Conservation (phyloP, 2,329 filamentous ascomycete species). For the Malbranchea cinnamomea region DNA sequence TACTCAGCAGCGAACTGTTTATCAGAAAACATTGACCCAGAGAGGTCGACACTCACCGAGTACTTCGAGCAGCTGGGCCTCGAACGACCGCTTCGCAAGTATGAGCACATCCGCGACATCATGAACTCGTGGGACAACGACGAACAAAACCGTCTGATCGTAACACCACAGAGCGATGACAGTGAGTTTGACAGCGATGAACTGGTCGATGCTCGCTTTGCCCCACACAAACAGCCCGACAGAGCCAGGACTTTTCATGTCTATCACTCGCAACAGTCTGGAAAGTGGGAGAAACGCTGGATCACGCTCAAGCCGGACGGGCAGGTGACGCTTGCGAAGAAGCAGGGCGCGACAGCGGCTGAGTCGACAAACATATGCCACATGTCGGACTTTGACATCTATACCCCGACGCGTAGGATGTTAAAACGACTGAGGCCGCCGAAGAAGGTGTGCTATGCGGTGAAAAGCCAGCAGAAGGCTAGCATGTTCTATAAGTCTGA, state of each 20-base stretch:
- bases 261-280: conserved; percentile 65
- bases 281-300: conserved; percentile 79
- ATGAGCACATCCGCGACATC: conserved; percentile 73
- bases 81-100: conserved; percentile 67
- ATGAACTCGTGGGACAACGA: conserved; percentile 89
- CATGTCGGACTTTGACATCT: conserved; percentile 84
- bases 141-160: conserved; percentile 57
- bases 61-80: conserved; percentile 61
- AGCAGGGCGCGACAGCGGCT: conserved; percentile 46
- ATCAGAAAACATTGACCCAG: conserved; percentile 47
- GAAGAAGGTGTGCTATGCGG: conserved; percentile 69
- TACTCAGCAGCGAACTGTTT: conserved; percentile 49
- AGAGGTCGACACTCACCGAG: conserved; percentile 60
- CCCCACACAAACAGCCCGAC: conserved; percentile 47
- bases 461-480: conserved; percentile 86
- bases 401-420: conserved; percentile 56
- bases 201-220: conserved; percentile 47
- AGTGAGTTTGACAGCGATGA: conserved; percentile 44
- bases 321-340: conserved; percentile 58
- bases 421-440: conserved; percentile 64
- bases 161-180: conserved; percentile 39
- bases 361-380: conserved; percentile 62
- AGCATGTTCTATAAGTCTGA: conserved; percentile 67
- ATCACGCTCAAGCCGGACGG: conserved; percentile 60
- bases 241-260: conserved; percentile 58